Evolutionary conservation across 1,139 yeast species (phyloP), one percentile per base, ranked within the genome.

Genomic region (Sugiyamaella sp.): DNA sequence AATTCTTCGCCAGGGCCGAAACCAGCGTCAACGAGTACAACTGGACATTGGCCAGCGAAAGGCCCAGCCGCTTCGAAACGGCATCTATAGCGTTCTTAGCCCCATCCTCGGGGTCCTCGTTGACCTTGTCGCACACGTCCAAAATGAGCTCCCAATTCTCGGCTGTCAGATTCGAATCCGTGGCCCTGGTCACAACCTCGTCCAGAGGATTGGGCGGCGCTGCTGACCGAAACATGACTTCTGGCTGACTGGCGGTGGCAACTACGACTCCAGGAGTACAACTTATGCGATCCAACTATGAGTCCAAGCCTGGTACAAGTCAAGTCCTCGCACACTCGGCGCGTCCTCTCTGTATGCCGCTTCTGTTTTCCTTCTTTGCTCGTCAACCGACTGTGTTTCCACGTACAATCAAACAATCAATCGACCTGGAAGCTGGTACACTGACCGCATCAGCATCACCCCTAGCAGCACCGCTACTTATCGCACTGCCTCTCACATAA

Each of bases 81-180:
- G 76, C 67, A 22, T 69, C 64, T 16, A 85, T 75, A 1, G 89
- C 85, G 39, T 75, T 74, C 54, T 74, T 76, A 21, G 86, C 79
- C 55, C 76, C 78, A 56, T 74, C 77, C 64, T 86, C 93, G 0
- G 97, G 95, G 63, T 86, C 85, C 3, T 78, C 76, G 55, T 84
- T 82, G 33, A 93, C 89, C 45, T 77, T 72, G 66, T 93, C 97
- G 63, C 97, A 90, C 0, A 86, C 95, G 58, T 85, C 93, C 27
- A 93, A 73, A 46, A 89, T 84, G 60, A 77, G 80, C 62, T 84
- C 87, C 95, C 96, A 91, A 71, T 93, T 89, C 66, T 91, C 98
- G 6, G 82, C 72, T 1, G 91, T 82, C 43, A 89, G 75, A n/a
- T 86, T 82, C 27, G 86, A 84, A 63, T 87, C 93, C 0, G 98